Conservation (phyloP, 805 yeast genomes). For the Ogataea allantospora region DNA sequence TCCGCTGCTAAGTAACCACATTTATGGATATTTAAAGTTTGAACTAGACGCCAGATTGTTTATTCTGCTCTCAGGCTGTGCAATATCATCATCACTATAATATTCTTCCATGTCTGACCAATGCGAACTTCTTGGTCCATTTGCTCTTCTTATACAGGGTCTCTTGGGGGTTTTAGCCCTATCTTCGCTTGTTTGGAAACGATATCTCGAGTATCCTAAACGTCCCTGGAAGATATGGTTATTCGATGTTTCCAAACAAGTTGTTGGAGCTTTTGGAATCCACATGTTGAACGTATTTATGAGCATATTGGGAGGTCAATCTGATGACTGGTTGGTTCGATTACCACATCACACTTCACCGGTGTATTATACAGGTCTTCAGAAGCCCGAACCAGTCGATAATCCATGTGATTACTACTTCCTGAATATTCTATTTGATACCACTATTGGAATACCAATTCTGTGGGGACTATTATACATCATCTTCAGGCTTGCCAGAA, state of each 20-base stretch:
- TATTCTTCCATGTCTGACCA: constrained; percentile 22
- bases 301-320: constrained; percentile 53
- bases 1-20: background rate
- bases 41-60: background rate
- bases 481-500: constrained; percentile 47
- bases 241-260: constrained; percentile 86
- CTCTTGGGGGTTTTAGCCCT: constrained; percentile 75
- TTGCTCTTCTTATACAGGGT: constrained; percentile 76
- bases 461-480: constrained; percentile 56
- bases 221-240: constrained; percentile 86
- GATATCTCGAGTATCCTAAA: constrained; percentile 74
- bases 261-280: constrained; percentile 81
- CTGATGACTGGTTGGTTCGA: constrained; percentile 20
- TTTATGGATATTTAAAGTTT: background rate
- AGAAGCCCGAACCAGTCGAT: constrained; percentile 32
- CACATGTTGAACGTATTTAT: constrained; percentile 75
- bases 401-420: constrained; percentile 95
- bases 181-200: constrained; percentile 68
- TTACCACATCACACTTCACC: constrained; percentile 10
- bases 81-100: background rate
- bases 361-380: constrained; percentile 6
- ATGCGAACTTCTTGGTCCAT: constrained; percentile 80
- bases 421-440: constrained; percentile 81
- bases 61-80: too few relatives aligned
- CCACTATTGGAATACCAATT: constrained; percentile 90